Conservation (phyloP, 176 grass and related monocot genomes). For the Carex kokanica region DNA sequence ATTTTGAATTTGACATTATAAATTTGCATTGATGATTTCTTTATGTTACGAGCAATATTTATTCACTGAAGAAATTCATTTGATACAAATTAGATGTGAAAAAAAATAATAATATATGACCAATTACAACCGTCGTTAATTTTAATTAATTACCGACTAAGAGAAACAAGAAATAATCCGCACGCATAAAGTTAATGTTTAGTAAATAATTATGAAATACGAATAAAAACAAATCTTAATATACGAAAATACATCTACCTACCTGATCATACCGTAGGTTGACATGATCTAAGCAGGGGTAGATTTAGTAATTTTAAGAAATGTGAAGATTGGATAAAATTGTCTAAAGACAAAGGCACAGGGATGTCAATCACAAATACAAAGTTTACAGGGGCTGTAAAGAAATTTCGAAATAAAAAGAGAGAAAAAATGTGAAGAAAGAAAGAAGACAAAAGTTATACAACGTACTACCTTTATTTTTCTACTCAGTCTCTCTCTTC, state of each 20-base stretch:
- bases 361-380: background rate
- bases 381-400: background rate
- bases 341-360: background rate
- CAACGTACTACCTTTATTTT: conserved; percentile 8
- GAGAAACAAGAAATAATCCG: background rate
- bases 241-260: background rate
- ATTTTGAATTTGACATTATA: no score
- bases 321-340: background rate
- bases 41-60: no score
- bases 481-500: conserved; percentile 17
- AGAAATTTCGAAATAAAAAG: background rate
- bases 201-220: background rate
- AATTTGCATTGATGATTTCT: no score
- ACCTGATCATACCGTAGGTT: background rate
- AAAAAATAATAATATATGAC: background rate
- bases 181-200: background rate
- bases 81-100: background rate
- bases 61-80: no score
- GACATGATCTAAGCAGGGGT: background rate
- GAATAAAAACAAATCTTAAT: background rate
- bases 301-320: no score
- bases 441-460: background rate
- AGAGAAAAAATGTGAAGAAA: background rate
- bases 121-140: background rate
- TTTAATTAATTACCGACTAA: no score